Base-by-base conservation (phyloP, 1,284 basidiomycete species). In the Heterobasidion occidentale region DNA sequence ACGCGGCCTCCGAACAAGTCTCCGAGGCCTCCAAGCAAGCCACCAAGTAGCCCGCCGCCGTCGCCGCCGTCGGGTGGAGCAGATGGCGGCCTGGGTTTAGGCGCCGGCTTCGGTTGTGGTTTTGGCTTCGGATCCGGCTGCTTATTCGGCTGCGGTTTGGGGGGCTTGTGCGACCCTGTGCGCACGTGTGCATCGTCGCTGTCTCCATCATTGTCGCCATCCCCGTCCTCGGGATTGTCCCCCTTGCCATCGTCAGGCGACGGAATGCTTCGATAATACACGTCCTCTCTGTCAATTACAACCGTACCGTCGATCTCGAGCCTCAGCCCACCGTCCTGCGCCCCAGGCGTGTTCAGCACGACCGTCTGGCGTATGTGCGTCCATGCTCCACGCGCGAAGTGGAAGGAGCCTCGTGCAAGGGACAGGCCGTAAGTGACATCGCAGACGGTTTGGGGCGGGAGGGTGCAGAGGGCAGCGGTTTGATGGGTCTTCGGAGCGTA, bases 331-430 rank as follows among this genome's bases (percentile, higher is more conserved):
- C 74, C 74, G 59, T 76, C 69, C 54, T 68, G 71, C 56, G 57
- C 46, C 1, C 77, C 89, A 0, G 88, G 88, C 1, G 84, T 87
- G 63, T 91, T 91, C 56, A 91, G 75, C 47, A 68, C 66, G 27
- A 90, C 79, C 2, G 78, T 83, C 65, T 90, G 86, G 19, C 67
- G 68, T 56, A 90, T 71, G 45, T 71, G 77, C 48, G 88, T 90
- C 88, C 89, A 91, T 45, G 68, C 72, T 0, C 88, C 88, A 2
- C 71, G 64, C 2, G 75, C 70, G 71, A 82, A 93, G 2, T 62
- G 67, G 76, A 90, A 94, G 0, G 86, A 75, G 0, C 90, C 90
- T 11, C 92, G 80, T 7, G 84, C 88, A 58, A 94, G 73, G 2
- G 85, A 86, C 47, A 89, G 72, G 1, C 89, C 88, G 61, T 89